A percentile compares a stretch with the other conserved stretches of the same genome.
phyloP scores from a whole-genome alignment of 2,329 filamentous ascomycete species.

The Trichocomaceae sp. region DNA sequence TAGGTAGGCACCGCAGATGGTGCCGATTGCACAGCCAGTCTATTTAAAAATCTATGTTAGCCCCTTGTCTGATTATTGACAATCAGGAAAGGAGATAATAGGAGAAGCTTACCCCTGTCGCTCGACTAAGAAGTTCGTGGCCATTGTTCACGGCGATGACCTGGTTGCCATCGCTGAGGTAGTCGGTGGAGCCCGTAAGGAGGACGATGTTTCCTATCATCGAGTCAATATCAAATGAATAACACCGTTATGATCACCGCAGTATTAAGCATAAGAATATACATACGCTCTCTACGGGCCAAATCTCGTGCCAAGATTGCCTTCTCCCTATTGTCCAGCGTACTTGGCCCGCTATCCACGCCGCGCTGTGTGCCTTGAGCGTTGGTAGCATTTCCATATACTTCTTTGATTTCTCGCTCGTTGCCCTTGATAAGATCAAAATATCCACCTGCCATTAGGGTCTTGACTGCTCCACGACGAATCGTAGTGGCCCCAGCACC shows the following conservation, averaged over 20 bases:
- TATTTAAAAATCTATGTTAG: constrained; percentile 15
- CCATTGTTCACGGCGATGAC: constrained; percentile 70
- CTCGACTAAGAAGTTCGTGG: constrained; percentile 50
- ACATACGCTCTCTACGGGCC: constrained; percentile 56
- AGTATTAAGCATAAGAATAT: constrained; percentile 14
- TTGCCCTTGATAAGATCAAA: constrained; percentile 93
- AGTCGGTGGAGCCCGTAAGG: constrained; percentile 73
- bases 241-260: too few relatives aligned
- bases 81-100: not conserved
- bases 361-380: constrained; percentile 61
- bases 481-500: constrained; percentile 77
- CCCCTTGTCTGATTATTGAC: not conserved
- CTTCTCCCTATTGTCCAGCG: constrained; percentile 49
- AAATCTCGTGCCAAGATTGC: constrained; percentile 58
- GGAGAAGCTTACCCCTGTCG: constrained; percentile 35
- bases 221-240: not conserved
- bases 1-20: constrained; percentile 68
- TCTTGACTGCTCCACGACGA: constrained; percentile 63
- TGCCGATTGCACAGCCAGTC: constrained; percentile 80
- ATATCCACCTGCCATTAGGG: constrained; percentile 65
- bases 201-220: constrained; percentile 58
- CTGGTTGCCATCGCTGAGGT: constrained; percentile 65
- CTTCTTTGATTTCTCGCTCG: constrained; percentile 74
- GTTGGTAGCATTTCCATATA: constrained; percentile 49
- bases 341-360: constrained; percentile 67